A percentile compares a stretch with the other conserved stretches of the same genome.
Evolutionary conservation across 768 basidiomycete genomes (phyloP).

Genomic region (Collybiopsis luxurians): DNA sequence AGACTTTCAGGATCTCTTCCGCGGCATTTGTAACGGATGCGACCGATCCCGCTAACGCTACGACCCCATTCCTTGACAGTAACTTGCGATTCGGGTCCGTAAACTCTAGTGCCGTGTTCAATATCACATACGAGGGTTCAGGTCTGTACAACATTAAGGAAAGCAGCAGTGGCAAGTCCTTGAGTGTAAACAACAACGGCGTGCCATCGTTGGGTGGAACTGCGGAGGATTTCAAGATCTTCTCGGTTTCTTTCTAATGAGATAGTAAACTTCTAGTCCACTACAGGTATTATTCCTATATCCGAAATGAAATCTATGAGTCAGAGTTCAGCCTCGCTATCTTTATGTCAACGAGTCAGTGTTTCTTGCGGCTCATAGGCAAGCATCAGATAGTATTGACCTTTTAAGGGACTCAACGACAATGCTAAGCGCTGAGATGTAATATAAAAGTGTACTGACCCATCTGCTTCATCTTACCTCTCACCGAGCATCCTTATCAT

Average conservation of each 20-base stretch:
- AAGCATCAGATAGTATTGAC: too few relatives aligned
- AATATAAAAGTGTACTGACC: too few relatives aligned
- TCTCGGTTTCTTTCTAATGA: background rate
- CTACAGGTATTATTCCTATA: too few relatives aligned
- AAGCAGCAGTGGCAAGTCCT: background rate
- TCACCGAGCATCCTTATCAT: background rate
- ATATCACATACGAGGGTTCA: background rate
- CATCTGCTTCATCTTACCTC: too few relatives aligned
- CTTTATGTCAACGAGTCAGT: too few relatives aligned
- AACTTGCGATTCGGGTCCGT: background rate
- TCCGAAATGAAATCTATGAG: too few relatives aligned
- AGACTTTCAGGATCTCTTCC: background rate
- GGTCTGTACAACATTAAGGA: background rate
- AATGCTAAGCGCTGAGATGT: too few relatives aligned
- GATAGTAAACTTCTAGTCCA: too few relatives aligned
- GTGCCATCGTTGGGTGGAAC: background rate
- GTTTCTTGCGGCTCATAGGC: too few relatives aligned
- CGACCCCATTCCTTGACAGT: background rate
- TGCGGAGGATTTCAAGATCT: background rate
- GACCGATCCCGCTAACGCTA: background rate
- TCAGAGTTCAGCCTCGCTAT: too few relatives aligned
- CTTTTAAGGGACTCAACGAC: too few relatives aligned
- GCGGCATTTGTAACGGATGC: background rate
- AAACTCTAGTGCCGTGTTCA: background rate
- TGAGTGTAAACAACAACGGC: background rate